Conservation (phyloP, 129 eudicot species). For the Flaveria trinervia region DNA sequence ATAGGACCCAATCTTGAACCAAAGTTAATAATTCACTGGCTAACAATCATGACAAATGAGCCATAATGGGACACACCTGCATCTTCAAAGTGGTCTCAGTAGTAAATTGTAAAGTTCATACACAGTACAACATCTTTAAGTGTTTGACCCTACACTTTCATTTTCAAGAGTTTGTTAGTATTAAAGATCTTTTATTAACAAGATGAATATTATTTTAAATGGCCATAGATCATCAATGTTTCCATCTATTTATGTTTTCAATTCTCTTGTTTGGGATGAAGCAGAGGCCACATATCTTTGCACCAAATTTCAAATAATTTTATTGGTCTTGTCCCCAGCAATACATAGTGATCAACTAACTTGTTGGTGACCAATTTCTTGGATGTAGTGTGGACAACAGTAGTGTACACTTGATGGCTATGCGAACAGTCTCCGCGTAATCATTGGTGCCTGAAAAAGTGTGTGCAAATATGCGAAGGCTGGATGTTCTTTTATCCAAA, state of each 20-base stretch:
- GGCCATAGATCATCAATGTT: background rate
- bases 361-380: background rate
- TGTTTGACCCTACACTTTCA: background rate
- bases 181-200: background rate
- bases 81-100: background rate
- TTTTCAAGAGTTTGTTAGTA: background rate
- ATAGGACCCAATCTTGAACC: constrained; percentile 32
- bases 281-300: too few relatives aligned
- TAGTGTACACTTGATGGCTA: background rate
- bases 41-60: constrained; percentile 23
- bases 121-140: background rate
- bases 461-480: background rate
- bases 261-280: background rate
- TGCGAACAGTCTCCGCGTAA: background rate
- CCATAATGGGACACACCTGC: constrained; percentile 22
- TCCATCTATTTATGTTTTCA: background rate
- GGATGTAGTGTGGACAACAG: background rate
- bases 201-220: background rate
- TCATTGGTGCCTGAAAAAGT: background rate
- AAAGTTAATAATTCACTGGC: constrained; percentile 28
- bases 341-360: background rate
- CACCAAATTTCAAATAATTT: background rate
- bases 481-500: constrained; percentile 3
- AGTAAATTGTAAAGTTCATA: background rate
- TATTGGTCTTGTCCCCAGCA: background rate